Base-by-base conservation (phyloP, 805 yeast species). In the Saccharomycopsis babjevae region DNA sequence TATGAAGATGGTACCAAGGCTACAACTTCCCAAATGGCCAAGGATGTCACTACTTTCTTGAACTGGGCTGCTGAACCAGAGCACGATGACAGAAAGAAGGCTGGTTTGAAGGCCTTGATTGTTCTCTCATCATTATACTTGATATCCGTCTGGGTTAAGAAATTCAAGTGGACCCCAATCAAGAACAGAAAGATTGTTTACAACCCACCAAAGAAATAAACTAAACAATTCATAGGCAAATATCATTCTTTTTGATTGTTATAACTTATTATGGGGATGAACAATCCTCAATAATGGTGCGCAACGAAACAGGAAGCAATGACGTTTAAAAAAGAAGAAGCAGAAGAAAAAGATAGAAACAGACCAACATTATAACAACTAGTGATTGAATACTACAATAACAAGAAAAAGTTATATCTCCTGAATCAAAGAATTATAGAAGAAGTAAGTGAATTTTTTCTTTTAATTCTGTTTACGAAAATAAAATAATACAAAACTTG, bases 1-100 rank as follows among this genome's bases (percentile, higher is more conserved):
- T 94, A 85, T 78, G 99, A 94, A 76, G 99, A 94, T 75, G 99
- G 99, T 73, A 94, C 99, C 63, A 97, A 96, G 63, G 98, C 99
- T 59, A 85, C 98, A 59, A 88, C 98, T 66, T 86, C 98, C 61
- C 99, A 94, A 81, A 92, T 93, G 98, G 99, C 99, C 68, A 94
- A 94, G 83, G 99, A 94, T 76, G 99, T 94, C 61, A 79, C 90
- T 65, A 85, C 90, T 59, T 94, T 94, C 87, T 85, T 94, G 76
- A 88, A 92, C 83, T 94, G 99, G 99, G 90, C 97, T 67, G 79
- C 97, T 62, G 97, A 91, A 79, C 99, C 99, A 65, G 99, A 94
- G 80, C 97, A 88, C 71, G 99, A 94, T 71, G 97, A 91, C 74
- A 88, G 99, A 81, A 94, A 94, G 86, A 89, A 87, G 79, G 81